A percentile compares a stretch with the other conserved stretches of the same genome.
Evolutionary conservation across 2,329 filamentous ascomycete genomes (phyloP).

Genomic region (Chaetomium strumarium): DNA sequence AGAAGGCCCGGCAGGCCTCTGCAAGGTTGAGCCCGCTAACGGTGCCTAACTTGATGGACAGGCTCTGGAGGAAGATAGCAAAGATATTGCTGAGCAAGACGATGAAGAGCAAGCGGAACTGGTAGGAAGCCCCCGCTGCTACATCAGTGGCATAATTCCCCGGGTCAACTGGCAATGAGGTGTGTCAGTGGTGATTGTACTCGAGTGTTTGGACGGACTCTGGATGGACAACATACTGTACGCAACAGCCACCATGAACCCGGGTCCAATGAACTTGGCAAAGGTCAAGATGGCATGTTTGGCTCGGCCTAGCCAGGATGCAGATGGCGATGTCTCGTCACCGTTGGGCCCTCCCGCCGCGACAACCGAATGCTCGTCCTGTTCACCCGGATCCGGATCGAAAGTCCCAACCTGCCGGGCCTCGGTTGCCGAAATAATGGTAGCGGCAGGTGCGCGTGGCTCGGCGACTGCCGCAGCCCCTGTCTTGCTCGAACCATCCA

Average conservation of each 20-base stretch:
- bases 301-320: slow-evolving; percentile 12
- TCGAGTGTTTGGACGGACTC: not conserved
- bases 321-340: not conserved
- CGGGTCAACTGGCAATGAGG: slow-evolving; percentile 41
- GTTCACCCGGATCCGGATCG: not conserved
- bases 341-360: not conserved
- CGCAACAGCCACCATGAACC: slow-evolving; percentile 58
- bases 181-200: not conserved
- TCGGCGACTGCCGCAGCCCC: not conserved
- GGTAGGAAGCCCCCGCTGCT: slow-evolving; percentile 59
- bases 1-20: slow-evolving; percentile 58
- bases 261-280: slow-evolving; percentile 57
- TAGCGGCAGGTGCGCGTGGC: not conserved
- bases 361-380: not conserved
- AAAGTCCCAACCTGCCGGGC: too few relatives aligned
- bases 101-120: slow-evolving; percentile 61
- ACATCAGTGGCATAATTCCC: slow-evolving; percentile 69
- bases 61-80: slow-evolving; percentile 63
- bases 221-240: slow-evolving; percentile 41
- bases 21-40: slow-evolving; percentile 64
- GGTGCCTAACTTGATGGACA: slow-evolving; percentile 63
- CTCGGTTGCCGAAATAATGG: not conserved
- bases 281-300: slow-evolving; percentile 40
- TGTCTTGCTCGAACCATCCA: not conserved
- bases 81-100: slow-evolving; percentile 64